These are phyloP conservation scores for Megacollybia marginata DNA, from an alignment of 768 basidiomycete species.

Conservation along the genomic window DNA sequence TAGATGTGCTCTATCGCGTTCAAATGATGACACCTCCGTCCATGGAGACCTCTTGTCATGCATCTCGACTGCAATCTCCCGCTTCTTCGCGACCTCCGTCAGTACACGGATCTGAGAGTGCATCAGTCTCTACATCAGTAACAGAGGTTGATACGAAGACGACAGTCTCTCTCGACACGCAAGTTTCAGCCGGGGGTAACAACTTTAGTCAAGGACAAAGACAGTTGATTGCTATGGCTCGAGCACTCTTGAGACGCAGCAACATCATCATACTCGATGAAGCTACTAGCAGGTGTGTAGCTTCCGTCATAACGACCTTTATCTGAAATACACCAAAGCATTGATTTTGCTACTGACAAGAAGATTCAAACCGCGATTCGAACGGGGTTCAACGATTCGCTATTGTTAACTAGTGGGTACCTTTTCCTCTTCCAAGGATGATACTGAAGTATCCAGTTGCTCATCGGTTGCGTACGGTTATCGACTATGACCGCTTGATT, in stretches of 20 bases:
- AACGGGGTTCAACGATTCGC: constrained; percentile 71
- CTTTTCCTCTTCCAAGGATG: neutral
- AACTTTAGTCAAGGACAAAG: constrained; percentile 93
- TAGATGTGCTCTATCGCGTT: constrained; percentile 77
- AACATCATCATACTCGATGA: too few relatives aligned
- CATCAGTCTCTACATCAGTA: constrained; percentile 13
- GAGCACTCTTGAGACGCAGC: constrained; percentile 38
- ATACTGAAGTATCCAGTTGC: constrained; percentile 7
- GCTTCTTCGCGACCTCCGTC: constrained; percentile 34
- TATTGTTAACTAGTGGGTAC: constrained; percentile 62
- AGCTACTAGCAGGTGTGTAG: too few relatives aligned
- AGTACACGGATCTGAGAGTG: constrained; percentile 15
- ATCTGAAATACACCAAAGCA: constrained; percentile 30
- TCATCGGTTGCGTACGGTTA: constrained; percentile 17
- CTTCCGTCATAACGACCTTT: too few relatives aligned
- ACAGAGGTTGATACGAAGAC: constrained; percentile 55
- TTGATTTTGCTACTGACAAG: constrained; percentile 81
- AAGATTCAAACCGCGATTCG: constrained; percentile 88
- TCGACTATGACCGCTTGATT: constrained; percentile 16
- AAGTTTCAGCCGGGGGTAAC: constrained; percentile 77
- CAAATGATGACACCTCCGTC: constrained; percentile 58
- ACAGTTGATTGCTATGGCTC: constrained; percentile 82
- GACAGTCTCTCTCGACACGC: constrained; percentile 63
- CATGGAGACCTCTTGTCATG: constrained; percentile 39
- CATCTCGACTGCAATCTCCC: constrained; percentile 25